phyloP scores from a whole-genome alignment of 1,284 basidiomycete genomes.

The Kalmanozyma brasiliensis region DNA sequence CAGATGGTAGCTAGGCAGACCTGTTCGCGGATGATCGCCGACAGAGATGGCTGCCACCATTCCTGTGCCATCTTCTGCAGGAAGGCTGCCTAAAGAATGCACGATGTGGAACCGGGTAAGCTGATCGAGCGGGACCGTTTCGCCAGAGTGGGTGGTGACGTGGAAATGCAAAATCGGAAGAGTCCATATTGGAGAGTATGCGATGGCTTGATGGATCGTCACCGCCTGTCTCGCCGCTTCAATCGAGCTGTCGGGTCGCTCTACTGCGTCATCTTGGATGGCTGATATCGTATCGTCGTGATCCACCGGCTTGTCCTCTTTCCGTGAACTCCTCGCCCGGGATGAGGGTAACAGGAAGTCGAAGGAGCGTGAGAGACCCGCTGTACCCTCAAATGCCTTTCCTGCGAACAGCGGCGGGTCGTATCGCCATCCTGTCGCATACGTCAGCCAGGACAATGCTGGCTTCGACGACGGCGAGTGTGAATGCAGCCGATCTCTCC shows the following conservation, averaged over 20 bases:
- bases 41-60: slow-evolving; percentile 15
- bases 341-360: neutral
- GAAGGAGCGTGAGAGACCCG: slow-evolving; percentile 16
- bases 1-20: slow-evolving; percentile 15
- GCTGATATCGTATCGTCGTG: neutral
- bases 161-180: slow-evolving; percentile 33
- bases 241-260: too few relatives aligned
- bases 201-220: slow-evolving; percentile 18
- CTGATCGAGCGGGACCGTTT: slow-evolving; percentile 5
- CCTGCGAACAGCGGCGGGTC: neutral
- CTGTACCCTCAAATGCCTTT: slow-evolving; percentile 1
- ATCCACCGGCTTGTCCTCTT: neutral
- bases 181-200: slow-evolving; percentile 17
- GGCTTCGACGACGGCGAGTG: neutral
- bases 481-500: slow-evolving; percentile 1
- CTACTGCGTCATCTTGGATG: neutral
- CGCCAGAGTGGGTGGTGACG: slow-evolving; percentile 6
- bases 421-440: slow-evolving; percentile 17
- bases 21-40: slow-evolving; percentile 25
- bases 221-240: neutral
- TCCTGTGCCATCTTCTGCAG: neutral
- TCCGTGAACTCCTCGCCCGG: too few relatives aligned
- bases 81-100: neutral
- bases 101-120: slow-evolving; percentile 5
- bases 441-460: slow-evolving; percentile 21